Percentiles rank a stretch among this genome's conserved stretches.
Conservation (phyloP, 2,329 filamentous ascomycete genomes). For the Penicillium hordei region DNA sequence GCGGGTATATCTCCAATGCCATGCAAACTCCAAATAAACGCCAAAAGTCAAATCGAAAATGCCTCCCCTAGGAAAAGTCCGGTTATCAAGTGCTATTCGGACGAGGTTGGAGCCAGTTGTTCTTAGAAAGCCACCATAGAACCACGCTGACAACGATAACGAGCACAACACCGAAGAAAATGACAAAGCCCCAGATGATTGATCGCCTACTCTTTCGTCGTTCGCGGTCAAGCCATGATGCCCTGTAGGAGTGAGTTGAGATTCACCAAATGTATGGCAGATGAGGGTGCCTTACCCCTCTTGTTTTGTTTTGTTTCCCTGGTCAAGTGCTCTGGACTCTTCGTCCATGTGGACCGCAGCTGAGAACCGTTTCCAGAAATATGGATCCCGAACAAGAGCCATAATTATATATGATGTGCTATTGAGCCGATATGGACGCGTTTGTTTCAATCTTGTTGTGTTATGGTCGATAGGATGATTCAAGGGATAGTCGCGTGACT, state of each 20-base stretch:
- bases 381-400: constrained; percentile 56
- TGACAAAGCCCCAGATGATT: constrained; percentile 44
- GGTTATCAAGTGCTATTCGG: background rate
- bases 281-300: constrained; percentile 12
- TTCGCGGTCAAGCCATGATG: constrained; percentile 56
- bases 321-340: constrained; percentile 35
- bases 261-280: constrained; percentile 20
- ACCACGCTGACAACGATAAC: constrained; percentile 49
- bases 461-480: background rate
- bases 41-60: background rate
- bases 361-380: constrained; percentile 62
- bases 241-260: constrained; percentile 37
- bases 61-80: too few species aligned
- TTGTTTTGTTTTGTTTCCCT: background rate
- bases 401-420: constrained; percentile 30
- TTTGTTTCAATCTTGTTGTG: background rate
- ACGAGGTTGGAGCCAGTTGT: constrained; percentile 31
- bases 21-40: background rate
- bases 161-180: constrained; percentile 31
- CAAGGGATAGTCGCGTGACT: constrained; percentile 1
- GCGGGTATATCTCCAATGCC: constrained; percentile 12
- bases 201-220: constrained; percentile 50
- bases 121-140: constrained; percentile 44
- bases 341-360: constrained; percentile 58
- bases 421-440: background rate